Conservation (phyloP, 345 rosid genomes). For the Populus ilicifolia region DNA sequence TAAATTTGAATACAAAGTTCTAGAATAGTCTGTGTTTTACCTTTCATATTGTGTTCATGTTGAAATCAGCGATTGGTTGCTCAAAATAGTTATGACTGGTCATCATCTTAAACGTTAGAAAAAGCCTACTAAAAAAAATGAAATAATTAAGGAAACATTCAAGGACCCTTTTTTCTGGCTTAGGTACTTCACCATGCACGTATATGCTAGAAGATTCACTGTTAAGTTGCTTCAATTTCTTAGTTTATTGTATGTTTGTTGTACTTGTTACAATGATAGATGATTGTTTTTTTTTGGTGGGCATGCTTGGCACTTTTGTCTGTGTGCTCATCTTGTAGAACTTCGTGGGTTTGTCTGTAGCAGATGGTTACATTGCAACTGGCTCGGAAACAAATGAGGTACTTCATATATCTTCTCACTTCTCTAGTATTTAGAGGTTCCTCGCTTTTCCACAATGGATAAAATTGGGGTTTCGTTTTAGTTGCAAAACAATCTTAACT, state of each 20-base stretch:
- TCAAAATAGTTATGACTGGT: background rate
- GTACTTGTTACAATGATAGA: background rate
- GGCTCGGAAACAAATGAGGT: slow-evolving; percentile 99
- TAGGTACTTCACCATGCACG: background rate
- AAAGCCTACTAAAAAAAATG: background rate
- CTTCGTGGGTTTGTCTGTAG: slow-evolving; percentile 89
- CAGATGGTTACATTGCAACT: slow-evolving; percentile 95
- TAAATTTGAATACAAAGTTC: background rate
- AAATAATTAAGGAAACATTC: background rate
- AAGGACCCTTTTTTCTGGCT: background rate
- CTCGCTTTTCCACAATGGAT: background rate
- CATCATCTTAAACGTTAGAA: background rate
- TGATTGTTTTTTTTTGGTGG: background rate
- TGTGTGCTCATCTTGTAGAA: slow-evolving; percentile 50
- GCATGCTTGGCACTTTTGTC: background rate
- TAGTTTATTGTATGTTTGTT: background rate
- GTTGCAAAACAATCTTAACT: background rate
- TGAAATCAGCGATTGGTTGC: background rate
- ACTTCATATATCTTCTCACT: slow-evolving; percentile 5
- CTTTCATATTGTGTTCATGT: background rate
- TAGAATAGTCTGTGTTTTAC: background rate
- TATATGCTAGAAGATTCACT: background rate
- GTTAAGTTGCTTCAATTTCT: background rate
- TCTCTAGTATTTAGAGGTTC: background rate
- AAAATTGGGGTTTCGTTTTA: background rate